Conservation (phyloP, 495 filamentous ascomycete species). For the Xanthoparmelia taractica region DNA sequence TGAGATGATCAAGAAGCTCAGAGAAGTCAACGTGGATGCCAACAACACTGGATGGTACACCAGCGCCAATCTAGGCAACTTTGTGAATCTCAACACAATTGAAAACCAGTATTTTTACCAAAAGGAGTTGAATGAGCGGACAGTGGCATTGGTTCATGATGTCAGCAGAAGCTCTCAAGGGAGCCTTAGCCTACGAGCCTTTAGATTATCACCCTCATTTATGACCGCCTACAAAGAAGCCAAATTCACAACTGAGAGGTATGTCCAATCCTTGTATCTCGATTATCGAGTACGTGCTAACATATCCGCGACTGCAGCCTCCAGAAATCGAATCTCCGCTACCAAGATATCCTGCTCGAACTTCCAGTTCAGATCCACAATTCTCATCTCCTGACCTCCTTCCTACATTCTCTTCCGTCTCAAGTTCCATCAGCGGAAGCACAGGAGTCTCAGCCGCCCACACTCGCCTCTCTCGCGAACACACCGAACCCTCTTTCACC, state of each 20-base stretch:
- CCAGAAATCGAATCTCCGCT: conserved; percentile 83
- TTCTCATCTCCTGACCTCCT: conserved; percentile 90
- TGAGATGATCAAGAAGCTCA: conserved; percentile 93
- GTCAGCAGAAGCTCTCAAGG: conserved; percentile 90
- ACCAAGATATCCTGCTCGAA: conserved; percentile 90
- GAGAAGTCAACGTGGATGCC: conserved; percentile 96
- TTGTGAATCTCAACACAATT: conserved; percentile 86
- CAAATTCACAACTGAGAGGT: conserved; percentile 96
- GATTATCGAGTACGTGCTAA: conserved; percentile 21
- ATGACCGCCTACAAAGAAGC: conserved; percentile 90
- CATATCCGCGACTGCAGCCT: conserved; percentile 48
- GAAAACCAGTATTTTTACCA: conserved; percentile 98
- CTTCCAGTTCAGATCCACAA: conserved; percentile 91
- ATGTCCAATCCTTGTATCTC: conserved; percentile 19
- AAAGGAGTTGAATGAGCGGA: conserved; percentile 83
- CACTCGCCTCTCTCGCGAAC: conserved; percentile 37
- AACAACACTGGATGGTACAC: conserved; percentile 99
- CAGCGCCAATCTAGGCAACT: conserved; percentile 97
- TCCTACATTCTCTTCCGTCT: conserved; percentile 78
- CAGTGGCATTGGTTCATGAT: conserved; percentile 91
- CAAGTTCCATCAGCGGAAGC: conserved; percentile 48
- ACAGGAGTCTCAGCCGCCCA: conserved; percentile 28
- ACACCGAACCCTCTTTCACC: conserved; percentile 58
- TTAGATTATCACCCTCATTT: conserved; percentile 78
- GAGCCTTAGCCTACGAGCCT: conserved; percentile 80